phyloP scores from a whole-genome alignment of 306 rosid species.

The Amphicarpaea edgeworthii region DNA sequence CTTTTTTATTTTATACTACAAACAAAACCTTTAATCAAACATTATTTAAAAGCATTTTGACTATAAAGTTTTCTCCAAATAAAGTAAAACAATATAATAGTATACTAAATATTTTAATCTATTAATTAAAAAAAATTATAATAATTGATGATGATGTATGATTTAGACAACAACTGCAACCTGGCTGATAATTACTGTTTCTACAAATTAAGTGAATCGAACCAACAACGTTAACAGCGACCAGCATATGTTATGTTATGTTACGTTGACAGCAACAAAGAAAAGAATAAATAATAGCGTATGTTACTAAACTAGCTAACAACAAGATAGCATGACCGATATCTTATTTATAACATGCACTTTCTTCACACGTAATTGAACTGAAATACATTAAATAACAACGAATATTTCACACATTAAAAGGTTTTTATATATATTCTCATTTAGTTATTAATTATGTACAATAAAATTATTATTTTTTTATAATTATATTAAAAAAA shows the following conservation, averaged over 20 bases:
- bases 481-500: not conserved
- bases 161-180: not conserved
- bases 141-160: not conserved
- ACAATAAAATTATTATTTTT: no score
- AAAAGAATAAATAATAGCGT: not conserved
- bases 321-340: not conserved
- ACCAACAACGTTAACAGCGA: not conserved
- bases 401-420: not conserved
- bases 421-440: no score
- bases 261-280: no score
- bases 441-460: no score
- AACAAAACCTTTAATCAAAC: not conserved
- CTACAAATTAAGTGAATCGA: not conserved
- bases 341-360: not conserved
- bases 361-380: not conserved
- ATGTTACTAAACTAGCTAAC: not conserved
- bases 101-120: not conserved
- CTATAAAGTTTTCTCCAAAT: not conserved
- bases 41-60: not conserved
- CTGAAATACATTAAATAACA: not conserved
- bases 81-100: no score
- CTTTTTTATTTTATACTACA: not conserved
- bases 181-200: not conserved
- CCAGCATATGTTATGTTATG: not conserved
- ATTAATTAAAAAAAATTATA: not conserved